Evolutionary conservation across 306 rosid genomes (phyloP).

Genomic region (Benincasa hispida): DNA sequence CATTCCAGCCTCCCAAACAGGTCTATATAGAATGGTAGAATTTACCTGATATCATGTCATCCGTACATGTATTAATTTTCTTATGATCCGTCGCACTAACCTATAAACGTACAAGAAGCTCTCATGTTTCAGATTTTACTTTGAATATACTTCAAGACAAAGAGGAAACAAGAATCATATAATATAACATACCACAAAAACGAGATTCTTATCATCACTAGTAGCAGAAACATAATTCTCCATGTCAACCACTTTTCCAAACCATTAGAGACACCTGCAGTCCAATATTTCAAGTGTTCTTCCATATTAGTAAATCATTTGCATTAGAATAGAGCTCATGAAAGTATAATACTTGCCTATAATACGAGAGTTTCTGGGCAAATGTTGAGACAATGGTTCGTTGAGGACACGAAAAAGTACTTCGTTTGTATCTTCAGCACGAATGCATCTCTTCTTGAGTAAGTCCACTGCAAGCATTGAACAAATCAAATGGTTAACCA

Average conservation of each 20-base stretch:
- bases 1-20: no score
- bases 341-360: conserved; percentile 7
- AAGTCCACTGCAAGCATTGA: conserved; percentile 17
- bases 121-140: background rate
- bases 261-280: conserved; percentile 22
- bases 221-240: background rate
- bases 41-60: conserved; percentile 5
- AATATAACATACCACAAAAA: conserved; percentile 20
- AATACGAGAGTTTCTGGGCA: conserved; percentile 17
- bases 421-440: conserved; percentile 20
- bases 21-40: background rate
- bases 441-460: conserved; percentile 14
- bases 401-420: conserved; percentile 15
- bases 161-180: background rate
- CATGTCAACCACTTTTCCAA: conserved; percentile 18
- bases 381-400: conserved; percentile 15
- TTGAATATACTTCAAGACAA: background rate
- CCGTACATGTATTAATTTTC: background rate
- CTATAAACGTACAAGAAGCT: background rate
- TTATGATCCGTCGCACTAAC: background rate
- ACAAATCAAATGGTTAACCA: background rate
- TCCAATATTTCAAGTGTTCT: background rate
- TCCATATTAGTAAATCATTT: background rate
- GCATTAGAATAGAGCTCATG: background rate
- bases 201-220: background rate